Evolutionary conservation across 2,329 filamentous ascomycete genomes (phyloP), one percentile per base, ranked within the genome.

Genomic region (Lecanicillium sp.): DNA sequence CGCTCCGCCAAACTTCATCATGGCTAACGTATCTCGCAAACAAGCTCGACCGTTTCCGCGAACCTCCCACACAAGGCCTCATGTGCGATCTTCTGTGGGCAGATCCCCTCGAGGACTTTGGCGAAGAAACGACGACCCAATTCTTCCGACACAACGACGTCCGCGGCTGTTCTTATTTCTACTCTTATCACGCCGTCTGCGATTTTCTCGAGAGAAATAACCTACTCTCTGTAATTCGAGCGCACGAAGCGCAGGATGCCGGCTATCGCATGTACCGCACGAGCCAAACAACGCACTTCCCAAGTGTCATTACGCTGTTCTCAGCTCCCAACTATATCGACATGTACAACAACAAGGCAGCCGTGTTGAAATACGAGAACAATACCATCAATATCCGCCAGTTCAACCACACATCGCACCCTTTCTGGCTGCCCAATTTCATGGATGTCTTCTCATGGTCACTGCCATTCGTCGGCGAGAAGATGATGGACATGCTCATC

Each of bases 391-490:
- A 98, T 75, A 98, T 98, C 64, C 82, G 93, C 50, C 93, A 98
- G 69, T 98, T 98, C 74, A 98, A 98, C 76, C 98, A 91, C 79
- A 97, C 93, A 20, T 93, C 93, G 26, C 93, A 98, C 67, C 93
- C 93, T 6, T 98, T 98, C 75, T 98, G 93, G 93, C 80, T 98
- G 39, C 93, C 93, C 46, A 98, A 98, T 73, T 98, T 98, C 65
- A 98, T 98, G 93, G 93, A 98, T 62, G 93, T 98, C 53, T 98
- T 98, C 65, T 98, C 93, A n/a, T 98, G 93, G 93, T 98, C 93
- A 26, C 76, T 98, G 52, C 93, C 93, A 1, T 98, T 98, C 68
- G 93, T 98, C 19, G 91, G 93, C 54, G 93, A 98, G 70, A 98
- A 98, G 78, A 90, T 98, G 62, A 97, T 93, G 17, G 93, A 98